Evolutionary conservation across 306 rosid species (phyloP).

Genomic region (Nissolia schottii): DNA sequence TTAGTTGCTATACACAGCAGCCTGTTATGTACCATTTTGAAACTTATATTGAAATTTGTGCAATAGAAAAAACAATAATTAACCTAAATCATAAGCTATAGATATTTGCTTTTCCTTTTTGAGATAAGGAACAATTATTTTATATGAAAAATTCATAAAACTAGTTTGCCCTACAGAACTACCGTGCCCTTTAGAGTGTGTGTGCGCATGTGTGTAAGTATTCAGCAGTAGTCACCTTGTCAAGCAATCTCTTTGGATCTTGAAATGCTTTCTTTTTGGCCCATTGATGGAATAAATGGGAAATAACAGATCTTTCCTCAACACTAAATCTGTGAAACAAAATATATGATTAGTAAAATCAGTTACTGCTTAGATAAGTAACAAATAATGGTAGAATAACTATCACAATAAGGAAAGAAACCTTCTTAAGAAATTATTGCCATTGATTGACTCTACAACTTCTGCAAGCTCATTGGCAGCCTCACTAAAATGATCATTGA

Average conservation of each 20-base stretch:
- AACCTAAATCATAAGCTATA: too few species aligned
- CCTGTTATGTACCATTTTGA: too few species aligned
- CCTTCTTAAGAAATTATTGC: slow-evolving; percentile 75
- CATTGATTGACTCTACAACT: slow-evolving; percentile 35
- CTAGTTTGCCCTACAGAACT: too few species aligned
- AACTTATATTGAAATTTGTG: too few species aligned
- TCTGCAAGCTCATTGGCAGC: slow-evolving; percentile 46
- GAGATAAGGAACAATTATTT: too few species aligned
- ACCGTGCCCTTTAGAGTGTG: too few species aligned
- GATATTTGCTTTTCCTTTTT: too few species aligned
- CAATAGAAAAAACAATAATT: too few species aligned
- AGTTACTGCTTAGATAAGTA: slow-evolving; percentile 13
- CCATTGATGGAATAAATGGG: slow-evolving; percentile 90
- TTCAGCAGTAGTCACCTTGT: slow-evolving; percentile 53
- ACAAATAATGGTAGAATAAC: slow-evolving; percentile 6
- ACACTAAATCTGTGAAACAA: slow-evolving; percentile 57
- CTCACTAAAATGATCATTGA: slow-evolving; percentile 23
- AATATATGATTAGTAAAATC: background rate
- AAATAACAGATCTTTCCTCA: slow-evolving; percentile 70
- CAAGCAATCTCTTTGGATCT: slow-evolving; percentile 85
- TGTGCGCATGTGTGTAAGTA: background rate
- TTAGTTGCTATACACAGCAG: too few species aligned
- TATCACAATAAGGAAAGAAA: slow-evolving; percentile 27
- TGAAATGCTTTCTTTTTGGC: slow-evolving; percentile 95
- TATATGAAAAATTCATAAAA: too few species aligned